phyloP scores from a whole-genome alignment of 352 stramenopile species.

The Phytophthora multivora region DNA sequence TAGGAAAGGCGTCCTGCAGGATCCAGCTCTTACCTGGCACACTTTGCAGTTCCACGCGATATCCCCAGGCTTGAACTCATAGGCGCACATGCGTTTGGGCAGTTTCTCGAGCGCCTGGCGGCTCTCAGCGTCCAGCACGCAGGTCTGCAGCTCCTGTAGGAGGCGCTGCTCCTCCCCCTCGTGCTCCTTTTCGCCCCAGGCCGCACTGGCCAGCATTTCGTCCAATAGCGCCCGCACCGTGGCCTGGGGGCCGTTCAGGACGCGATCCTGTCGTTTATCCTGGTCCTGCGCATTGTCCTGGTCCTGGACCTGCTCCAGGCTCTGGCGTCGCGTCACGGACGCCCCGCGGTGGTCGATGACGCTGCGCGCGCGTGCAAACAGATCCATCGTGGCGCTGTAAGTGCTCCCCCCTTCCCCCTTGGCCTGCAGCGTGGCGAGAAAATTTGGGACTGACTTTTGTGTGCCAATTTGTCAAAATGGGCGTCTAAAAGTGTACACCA shows the following conservation, averaged over 20 bases:
- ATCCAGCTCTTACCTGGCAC: constrained; percentile 54
- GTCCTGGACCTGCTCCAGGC: constrained; percentile 17
- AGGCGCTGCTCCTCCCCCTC: constrained; percentile 52
- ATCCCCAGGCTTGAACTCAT: constrained; percentile 95
- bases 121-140: constrained; percentile 58
- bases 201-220: constrained; percentile 54
- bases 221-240: constrained; percentile 53
- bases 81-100: constrained; percentile 90
- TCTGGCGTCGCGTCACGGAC: constrained; percentile 3
- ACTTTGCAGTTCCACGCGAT: constrained; percentile 98
- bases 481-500: constrained; percentile 2
- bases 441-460: constrained; percentile 34
- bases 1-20: constrained; percentile 5
- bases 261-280: constrained; percentile 17
- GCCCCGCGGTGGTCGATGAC: constrained; percentile 32
- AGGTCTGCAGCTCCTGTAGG: constrained; percentile 58
- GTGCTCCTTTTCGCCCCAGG: constrained; percentile 64
- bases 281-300: constrained; percentile 9
- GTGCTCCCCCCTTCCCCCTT: background rate
- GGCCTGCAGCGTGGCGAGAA: constrained; percentile 13
- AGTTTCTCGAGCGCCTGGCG: constrained; percentile 57
- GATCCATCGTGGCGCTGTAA: constrained; percentile 32
- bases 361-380: constrained; percentile 40
- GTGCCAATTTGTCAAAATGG: constrained; percentile 12
- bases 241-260: constrained; percentile 5